Evolutionary conservation across 306 rosid species (phyloP).

Genomic region (Vigna unguiculata): DNA sequence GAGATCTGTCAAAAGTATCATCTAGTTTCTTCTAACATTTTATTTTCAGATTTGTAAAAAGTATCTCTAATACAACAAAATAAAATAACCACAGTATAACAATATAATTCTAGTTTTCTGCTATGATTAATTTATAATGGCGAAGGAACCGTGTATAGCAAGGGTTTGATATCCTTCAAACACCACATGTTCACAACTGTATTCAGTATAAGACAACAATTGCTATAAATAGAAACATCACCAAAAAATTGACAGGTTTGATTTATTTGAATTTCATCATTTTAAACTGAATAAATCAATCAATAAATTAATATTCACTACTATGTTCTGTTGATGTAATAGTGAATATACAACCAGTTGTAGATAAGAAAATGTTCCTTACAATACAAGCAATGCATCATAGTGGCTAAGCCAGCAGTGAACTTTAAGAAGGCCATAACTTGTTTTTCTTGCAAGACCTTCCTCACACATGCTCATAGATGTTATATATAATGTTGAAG

Average conservation of each 20-base stretch:
- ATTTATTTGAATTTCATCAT: slow-evolving; percentile 25
- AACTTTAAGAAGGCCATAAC: slow-evolving; percentile 67
- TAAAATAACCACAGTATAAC: background rate
- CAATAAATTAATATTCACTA: background rate
- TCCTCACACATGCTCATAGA: background rate
- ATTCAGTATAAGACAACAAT: background rate
- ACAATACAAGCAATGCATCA: slow-evolving; percentile 67
- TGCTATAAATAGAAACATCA: slow-evolving; percentile 12
- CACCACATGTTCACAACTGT: background rate
- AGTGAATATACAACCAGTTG: background rate
- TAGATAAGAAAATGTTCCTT: slow-evolving; percentile 52
- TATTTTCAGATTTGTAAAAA: background rate
- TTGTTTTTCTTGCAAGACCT: slow-evolving; percentile 56
- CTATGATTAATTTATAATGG: background rate
- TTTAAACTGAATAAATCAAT: background rate
- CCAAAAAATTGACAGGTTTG: slow-evolving; percentile 40
- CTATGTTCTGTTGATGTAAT: background rate
- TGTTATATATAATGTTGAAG: slow-evolving; percentile 8
- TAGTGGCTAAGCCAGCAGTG: slow-evolving; percentile 64
- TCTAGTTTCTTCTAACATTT: background rate
- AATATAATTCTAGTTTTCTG: background rate
- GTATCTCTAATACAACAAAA: background rate
- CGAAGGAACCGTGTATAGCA: background rate
- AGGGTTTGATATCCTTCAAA: background rate
- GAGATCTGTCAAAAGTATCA: too few species aligned